phyloP scores from a whole-genome alignment of 2,329 filamentous ascomycete genomes.

The Epichloe aotearoae region DNA sequence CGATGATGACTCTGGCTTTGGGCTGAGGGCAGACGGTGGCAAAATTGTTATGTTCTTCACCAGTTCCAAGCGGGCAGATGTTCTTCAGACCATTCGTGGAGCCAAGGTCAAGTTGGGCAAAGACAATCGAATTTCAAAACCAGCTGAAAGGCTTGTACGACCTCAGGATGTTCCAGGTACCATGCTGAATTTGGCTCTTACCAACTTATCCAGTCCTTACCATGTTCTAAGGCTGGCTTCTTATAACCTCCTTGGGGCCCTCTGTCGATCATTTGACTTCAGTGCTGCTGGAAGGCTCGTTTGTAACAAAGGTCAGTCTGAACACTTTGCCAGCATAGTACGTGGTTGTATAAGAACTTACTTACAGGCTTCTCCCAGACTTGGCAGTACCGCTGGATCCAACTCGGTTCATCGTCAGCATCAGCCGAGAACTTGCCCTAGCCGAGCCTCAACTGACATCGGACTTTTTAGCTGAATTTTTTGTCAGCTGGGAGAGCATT shows the following conservation, averaged over 20 bases:
- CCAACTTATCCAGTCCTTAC: constrained; percentile 51
- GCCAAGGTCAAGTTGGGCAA: constrained; percentile 54
- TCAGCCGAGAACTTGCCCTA: constrained; percentile 49
- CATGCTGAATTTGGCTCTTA: constrained; percentile 52
- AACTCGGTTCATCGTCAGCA: constrained; percentile 49
- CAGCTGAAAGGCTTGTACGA: constrained; percentile 50
- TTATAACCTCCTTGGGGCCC: constrained; percentile 53
- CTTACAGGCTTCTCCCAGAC: constrained; percentile 25
- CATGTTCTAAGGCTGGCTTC: constrained; percentile 47
- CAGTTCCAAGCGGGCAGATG: constrained; percentile 48
- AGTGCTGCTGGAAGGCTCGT: constrained; percentile 46
- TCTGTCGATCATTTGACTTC: constrained; percentile 57
- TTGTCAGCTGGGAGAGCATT: constrained; percentile 59
- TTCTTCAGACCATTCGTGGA: constrained; percentile 48
- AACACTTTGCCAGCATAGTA: no score
- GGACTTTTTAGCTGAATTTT: constrained; percentile 65
- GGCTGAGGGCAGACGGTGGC: constrained; percentile 52
- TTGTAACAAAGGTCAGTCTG: constrained; percentile 42
- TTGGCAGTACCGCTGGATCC: constrained; percentile 50
- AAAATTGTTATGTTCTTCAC: constrained; percentile 63
- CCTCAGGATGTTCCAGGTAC: constrained; percentile 61
- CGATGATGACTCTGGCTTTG: constrained; percentile 55
- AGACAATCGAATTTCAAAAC: constrained; percentile 45
- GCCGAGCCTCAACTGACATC: constrained; percentile 54
- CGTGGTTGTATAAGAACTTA: background rate